Evolutionary conservation across 371 early-diverging fungal species (phyloP).

Genomic region (Lichtheimia corymbifera): DNA sequence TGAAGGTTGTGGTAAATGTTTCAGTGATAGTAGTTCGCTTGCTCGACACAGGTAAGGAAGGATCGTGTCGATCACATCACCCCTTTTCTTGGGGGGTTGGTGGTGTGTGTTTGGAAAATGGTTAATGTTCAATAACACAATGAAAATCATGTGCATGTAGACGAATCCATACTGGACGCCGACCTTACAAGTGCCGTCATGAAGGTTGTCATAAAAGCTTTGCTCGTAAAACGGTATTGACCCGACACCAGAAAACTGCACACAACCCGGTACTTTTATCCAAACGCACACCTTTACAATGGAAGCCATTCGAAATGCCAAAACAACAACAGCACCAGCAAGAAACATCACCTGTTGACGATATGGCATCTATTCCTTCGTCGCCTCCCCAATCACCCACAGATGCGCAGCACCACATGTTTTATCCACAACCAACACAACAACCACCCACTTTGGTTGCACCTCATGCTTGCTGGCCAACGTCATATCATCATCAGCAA

Average conservation of each 20-base stretch:
- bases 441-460: background rate
- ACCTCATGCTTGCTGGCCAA: background rate
- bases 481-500: too few species aligned
- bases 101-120: background rate
- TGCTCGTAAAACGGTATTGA: constrained; percentile 69
- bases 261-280: constrained; percentile 24
- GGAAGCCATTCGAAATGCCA: constrained; percentile 39
- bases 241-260: constrained; percentile 59
- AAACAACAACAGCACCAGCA: background rate
- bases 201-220: constrained; percentile 67
- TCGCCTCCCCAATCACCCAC: constrained; percentile 3
- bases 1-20: constrained; percentile 58
- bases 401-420: constrained; percentile 1
- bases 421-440: constrained; percentile 1
- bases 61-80: background rate
- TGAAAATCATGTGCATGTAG: constrained; percentile 12
- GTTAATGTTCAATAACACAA: too few species aligned
- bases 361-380: constrained; percentile 6
- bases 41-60: constrained; percentile 42
- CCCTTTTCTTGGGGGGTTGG: too few species aligned
- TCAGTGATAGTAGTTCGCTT: constrained; percentile 66
- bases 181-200: constrained; percentile 68
- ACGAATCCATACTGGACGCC: constrained; percentile 73
- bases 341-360: background rate
- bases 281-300: constrained; percentile 44